These are phyloP conservation scores for Celoporthe dispersa DNA, from an alignment of 2,329 filamentous ascomycete species.

Conservation along the genomic window DNA sequence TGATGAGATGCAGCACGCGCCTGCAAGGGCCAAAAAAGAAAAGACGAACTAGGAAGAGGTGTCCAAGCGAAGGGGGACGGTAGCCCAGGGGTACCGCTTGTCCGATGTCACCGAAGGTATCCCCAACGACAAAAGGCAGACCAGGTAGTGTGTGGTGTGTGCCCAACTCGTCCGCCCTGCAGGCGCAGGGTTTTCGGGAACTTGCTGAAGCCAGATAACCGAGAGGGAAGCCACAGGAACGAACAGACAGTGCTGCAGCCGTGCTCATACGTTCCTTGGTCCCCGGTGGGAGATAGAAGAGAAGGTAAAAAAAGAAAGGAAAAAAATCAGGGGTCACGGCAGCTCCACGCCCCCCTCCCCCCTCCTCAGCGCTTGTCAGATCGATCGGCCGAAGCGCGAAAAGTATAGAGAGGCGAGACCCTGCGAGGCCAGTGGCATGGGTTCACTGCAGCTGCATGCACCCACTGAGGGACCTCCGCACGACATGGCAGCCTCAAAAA, in stretches of 20 bases:
- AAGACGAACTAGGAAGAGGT: background rate
- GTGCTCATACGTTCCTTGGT: background rate
- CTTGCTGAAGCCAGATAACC: conserved; percentile 28
- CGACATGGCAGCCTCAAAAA: conserved; percentile 1
- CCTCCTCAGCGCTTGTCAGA: conserved; percentile 1
- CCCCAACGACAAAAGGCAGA: conserved; percentile 11
- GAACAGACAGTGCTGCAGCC: conserved; percentile 2
- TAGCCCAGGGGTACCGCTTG: conserved; percentile 22
- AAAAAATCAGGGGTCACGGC: background rate
- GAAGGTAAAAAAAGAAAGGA: background rate
- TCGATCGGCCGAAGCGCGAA: conserved; percentile 2
- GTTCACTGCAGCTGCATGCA: background rate
- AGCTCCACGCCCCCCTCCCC: background rate
- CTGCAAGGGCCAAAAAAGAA: conserved; percentile 16
- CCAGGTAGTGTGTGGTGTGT: background rate
- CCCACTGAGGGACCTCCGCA: background rate
- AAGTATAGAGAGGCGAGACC: background rate
- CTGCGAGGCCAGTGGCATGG: background rate
- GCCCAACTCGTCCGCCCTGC: conserved; percentile 9
- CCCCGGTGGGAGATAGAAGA: background rate
- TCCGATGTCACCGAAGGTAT: conserved; percentile 15
- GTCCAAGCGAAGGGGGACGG: conserved; percentile 5
- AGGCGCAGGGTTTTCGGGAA: conserved; percentile 26
- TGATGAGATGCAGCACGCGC: background rate
- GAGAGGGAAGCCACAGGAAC: conserved; percentile 23